A percentile compares a stretch with the other conserved stretches of the same genome.
Evolutionary conservation across 805 yeast species (phyloP).

Genomic region (Kluyveromyces wickerhamii): DNA sequence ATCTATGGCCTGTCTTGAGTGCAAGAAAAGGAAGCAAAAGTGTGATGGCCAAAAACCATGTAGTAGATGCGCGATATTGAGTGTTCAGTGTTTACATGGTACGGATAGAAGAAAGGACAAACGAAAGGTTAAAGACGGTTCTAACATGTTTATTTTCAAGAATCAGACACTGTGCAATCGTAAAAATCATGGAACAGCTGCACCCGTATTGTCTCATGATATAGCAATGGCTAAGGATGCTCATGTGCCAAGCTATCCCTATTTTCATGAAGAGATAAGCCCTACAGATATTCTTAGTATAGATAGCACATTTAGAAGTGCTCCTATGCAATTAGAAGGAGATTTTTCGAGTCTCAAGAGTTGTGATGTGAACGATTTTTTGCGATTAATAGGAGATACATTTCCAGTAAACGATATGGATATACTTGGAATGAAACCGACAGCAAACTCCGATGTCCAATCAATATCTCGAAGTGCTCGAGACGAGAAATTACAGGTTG

Average conservation of each 20-base stretch:
- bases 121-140: slow-evolving; percentile 4
- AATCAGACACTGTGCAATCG: neutral
- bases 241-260: neutral
- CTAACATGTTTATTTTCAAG: slow-evolving; percentile 3
- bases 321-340: neutral
- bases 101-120: slow-evolving; percentile 7
- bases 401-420: neutral
- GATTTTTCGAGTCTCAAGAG: neutral
- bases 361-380: slow-evolving; percentile 1
- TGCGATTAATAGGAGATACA: slow-evolving; percentile 1
- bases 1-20: slow-evolving; percentile 4
- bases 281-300: neutral
- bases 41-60: slow-evolving; percentile 7
- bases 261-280: neutral
- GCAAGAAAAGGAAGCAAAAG: slow-evolving; percentile 5
- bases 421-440: neutral
- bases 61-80: slow-evolving; percentile 3
- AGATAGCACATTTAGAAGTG: neutral
- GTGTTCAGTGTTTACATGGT: slow-evolving; percentile 1
- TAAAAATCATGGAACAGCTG: neutral
- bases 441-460: neutral
- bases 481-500: neutral
- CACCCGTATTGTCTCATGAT: neutral
- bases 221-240: neutral
- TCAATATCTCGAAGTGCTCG: neutral